Evolutionary conservation across 805 yeast genomes (phyloP).

Genomic region (Starmerella ratchasimensis): DNA sequence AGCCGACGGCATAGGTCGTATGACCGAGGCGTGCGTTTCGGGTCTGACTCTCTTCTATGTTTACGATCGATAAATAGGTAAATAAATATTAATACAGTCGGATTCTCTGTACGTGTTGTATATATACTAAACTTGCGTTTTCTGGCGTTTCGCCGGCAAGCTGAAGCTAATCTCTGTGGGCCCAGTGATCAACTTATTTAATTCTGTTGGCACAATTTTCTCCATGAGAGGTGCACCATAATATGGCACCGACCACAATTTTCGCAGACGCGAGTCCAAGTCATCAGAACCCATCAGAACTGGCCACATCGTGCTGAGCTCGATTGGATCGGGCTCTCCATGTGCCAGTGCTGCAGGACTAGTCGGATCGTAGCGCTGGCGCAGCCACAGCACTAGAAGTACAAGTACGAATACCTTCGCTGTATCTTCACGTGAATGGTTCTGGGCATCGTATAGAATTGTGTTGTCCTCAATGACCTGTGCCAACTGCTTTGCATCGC

Average conservation of each 20-base stretch:
- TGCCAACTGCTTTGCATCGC: conserved; percentile 11
- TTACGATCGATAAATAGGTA: no score
- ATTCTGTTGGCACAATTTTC: not conserved
- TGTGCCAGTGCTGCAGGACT: not conserved
- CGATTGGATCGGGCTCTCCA: conserved; percentile 7
- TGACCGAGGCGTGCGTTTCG: no score
- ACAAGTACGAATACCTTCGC: conserved; percentile 3
- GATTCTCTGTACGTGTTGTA: no score
- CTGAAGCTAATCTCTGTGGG: no score
- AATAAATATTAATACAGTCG: no score
- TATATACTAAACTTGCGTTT: no score
- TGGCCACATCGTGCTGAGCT: not conserved
- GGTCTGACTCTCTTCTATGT: no score
- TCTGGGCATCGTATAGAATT: conserved; percentile 5
- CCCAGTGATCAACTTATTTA: no score
- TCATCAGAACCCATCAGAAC: not conserved
- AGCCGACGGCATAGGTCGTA: no score
- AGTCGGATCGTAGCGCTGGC: conserved; percentile 6
- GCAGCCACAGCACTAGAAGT: conserved; percentile 12
- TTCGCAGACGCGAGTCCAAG: no score
- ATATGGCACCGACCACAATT: not conserved
- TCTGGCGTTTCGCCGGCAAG: no score
- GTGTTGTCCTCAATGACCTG: conserved; percentile 2
- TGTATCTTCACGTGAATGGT: not conserved
- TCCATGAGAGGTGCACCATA: conserved; percentile 7